These are phyloP conservation scores for Diaporthe australafricana DNA, from an alignment of 2,329 filamentous ascomycete genomes.

Conservation along the genomic window DNA sequence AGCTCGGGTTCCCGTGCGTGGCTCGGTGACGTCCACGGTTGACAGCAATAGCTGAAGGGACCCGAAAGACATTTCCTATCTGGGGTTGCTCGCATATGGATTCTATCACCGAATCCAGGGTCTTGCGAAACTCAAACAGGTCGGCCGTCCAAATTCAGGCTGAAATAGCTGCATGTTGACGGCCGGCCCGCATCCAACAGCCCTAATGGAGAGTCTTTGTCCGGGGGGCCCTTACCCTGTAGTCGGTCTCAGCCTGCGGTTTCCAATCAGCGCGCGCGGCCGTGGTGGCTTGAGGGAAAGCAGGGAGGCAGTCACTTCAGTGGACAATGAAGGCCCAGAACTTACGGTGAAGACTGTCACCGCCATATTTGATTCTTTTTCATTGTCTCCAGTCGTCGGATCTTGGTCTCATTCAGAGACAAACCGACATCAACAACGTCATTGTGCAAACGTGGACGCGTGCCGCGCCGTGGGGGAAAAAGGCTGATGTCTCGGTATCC, in stretches of 20 bases:
- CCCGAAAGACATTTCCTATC: not conserved
- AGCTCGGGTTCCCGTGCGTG: not conserved
- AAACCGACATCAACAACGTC: constrained; percentile 7
- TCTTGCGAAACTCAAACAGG: constrained; percentile 8
- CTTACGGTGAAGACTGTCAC: constrained; percentile 1
- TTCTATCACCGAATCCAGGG: not conserved
- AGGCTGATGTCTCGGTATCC: constrained; percentile 27
- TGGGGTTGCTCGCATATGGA: not conserved
- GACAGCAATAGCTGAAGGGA: not conserved
- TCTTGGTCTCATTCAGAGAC: constrained; percentile 15
- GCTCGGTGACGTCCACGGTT: not conserved
- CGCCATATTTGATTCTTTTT: constrained; percentile 10
- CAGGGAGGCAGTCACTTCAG: not conserved
- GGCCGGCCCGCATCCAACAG: constrained; percentile 14
- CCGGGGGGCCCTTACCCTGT: constrained; percentile 17
- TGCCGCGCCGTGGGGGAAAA: constrained; percentile 15
- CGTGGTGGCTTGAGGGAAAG: constrained; percentile 8
- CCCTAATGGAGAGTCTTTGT: constrained; percentile 7
- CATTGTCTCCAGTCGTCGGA: constrained; percentile 4
- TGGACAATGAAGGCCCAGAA: not conserved
- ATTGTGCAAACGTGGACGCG: constrained; percentile 12
- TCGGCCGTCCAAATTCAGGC: constrained; percentile 17
- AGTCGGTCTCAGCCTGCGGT: constrained; percentile 22
- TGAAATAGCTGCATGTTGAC: constrained; percentile 23
- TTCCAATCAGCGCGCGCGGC: constrained; percentile 24